phyloP scores from a whole-genome alignment of 371 early-diverging fungal species.

The Zopfochytrium polystomum region DNA sequence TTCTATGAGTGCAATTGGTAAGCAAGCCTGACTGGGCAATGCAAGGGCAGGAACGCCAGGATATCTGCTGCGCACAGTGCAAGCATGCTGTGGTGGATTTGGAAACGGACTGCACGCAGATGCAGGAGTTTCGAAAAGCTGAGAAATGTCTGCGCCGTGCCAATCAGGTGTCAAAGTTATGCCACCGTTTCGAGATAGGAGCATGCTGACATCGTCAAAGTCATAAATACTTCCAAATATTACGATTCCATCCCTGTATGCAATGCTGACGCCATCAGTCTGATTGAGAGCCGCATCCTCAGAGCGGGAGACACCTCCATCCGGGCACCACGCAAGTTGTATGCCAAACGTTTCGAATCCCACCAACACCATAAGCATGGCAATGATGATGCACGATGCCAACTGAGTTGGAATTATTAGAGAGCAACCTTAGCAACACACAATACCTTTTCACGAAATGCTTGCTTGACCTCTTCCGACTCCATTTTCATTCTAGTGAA shows the following conservation, averaged over 20 bases:
- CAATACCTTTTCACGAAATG: no score
- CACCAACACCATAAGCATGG: slow-evolving; percentile 31
- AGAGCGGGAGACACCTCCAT: background rate
- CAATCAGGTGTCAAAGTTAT: slow-evolving; percentile 38
- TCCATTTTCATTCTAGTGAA: no score
- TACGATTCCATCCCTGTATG: slow-evolving; percentile 35
- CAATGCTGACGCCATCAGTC: slow-evolving; percentile 21
- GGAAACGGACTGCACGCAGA: slow-evolving; percentile 8
- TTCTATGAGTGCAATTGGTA: slow-evolving; percentile 13
- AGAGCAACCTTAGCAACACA: no score
- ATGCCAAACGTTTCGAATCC: slow-evolving; percentile 46
- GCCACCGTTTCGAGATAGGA: slow-evolving; percentile 14
- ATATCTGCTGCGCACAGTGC: no score
- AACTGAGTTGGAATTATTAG: no score
- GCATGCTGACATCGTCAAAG: slow-evolving; percentile 23
- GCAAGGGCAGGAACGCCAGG: no score
- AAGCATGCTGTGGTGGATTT: background rate
- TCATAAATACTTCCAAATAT: slow-evolving; percentile 39
- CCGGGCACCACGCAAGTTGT: slow-evolving; percentile 36
- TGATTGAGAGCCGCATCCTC: slow-evolving; percentile 27
- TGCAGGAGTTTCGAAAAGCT: slow-evolving; percentile 31
- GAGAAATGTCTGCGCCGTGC: slow-evolving; percentile 36
- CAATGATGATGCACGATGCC: slow-evolving; percentile 45
- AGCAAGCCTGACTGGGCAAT: slow-evolving; percentile 23
- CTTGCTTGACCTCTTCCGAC: no score